These are phyloP conservation scores for Cucumis variabilis DNA, from an alignment of 331 rosid species.

Conservation along the genomic window DNA sequence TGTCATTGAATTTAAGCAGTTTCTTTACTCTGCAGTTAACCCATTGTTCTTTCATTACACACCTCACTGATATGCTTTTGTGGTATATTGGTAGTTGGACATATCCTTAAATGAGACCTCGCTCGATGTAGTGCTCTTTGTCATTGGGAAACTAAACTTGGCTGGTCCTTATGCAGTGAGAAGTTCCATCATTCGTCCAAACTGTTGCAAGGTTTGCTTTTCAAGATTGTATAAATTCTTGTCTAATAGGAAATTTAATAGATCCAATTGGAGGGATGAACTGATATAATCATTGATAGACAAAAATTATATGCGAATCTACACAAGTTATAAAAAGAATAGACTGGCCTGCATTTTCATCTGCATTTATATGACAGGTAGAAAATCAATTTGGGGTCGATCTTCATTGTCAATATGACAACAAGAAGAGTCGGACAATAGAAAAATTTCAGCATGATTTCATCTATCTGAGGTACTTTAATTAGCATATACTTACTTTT, in stretches of 20 bases:
- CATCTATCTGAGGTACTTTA: constrained; percentile 67
- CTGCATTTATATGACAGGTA: constrained; percentile 62
- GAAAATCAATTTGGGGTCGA: constrained; percentile 75
- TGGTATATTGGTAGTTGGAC: constrained; percentile 62
- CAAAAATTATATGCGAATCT: not conserved
- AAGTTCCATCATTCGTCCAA: constrained; percentile 65
- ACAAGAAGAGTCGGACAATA: constrained; percentile 62
- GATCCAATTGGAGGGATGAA: constrained; percentile 6
- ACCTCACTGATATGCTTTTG: constrained; percentile 34
- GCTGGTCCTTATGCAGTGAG: constrained; percentile 89
- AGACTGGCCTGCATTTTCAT: constrained; percentile 23
- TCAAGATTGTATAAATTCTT: not conserved
- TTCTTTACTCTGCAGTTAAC: not conserved
- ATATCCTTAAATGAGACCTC: constrained; percentile 80
- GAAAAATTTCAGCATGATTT: constrained; percentile 75
- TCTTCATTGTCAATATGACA: constrained; percentile 70
- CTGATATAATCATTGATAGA: not conserved
- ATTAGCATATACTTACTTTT: not conserved
- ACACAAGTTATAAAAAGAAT: constrained; percentile 4
- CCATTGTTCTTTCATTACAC: constrained; percentile 23
- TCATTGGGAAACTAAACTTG: constrained; percentile 71
- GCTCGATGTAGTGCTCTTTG: constrained; percentile 83
- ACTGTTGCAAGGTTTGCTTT: constrained; percentile 87
- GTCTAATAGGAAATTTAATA: not conserved
- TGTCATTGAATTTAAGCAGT: not conserved